Conservation (phyloP, 192 early-diverging fungal genomes). For the Entrophospora sp. region DNA sequence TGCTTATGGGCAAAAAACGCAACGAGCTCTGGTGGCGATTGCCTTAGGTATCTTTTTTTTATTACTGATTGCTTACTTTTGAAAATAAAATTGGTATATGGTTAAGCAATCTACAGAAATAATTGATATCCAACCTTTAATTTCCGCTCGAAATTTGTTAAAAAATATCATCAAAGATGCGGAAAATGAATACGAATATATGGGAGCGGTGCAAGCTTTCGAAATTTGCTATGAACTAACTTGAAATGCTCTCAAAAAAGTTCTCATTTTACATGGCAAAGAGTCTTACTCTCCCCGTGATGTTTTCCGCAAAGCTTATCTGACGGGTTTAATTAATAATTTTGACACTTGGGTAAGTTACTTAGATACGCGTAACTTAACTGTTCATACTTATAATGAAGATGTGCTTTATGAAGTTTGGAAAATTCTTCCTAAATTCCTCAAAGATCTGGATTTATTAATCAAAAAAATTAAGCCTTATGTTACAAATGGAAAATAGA, state of each 20-base stretch:
- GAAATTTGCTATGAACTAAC: slow-evolving; percentile 1
- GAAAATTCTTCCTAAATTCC: not conserved
- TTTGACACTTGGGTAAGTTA: not conserved
- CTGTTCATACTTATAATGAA: not conserved
- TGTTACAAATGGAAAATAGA: not conserved
- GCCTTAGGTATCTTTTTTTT: slow-evolving; percentile 1
- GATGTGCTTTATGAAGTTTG: not conserved
- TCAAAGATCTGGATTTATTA: not conserved
- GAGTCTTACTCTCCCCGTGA: not conserved
- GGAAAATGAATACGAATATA: not conserved
- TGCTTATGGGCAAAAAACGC: not conserved
- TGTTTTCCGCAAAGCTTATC: not conserved
- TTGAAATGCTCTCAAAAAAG: not conserved
- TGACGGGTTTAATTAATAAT: not conserved
- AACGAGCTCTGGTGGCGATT: not conserved
- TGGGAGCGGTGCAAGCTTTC: not conserved
- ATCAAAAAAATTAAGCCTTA: not conserved
- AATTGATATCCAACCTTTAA: slow-evolving; percentile 4
- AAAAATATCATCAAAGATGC: not conserved
- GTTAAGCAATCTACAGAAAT: too few relatives aligned
- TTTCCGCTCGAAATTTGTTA: not conserved
- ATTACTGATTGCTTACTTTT: not conserved
- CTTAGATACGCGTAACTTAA: not conserved
- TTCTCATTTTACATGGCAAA: not conserved
- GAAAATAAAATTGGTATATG: too few relatives aligned